These are phyloP conservation scores for Cladosporium sp. DNA, from an alignment of 2,329 filamentous ascomycete species.

Conservation along the genomic window DNA sequence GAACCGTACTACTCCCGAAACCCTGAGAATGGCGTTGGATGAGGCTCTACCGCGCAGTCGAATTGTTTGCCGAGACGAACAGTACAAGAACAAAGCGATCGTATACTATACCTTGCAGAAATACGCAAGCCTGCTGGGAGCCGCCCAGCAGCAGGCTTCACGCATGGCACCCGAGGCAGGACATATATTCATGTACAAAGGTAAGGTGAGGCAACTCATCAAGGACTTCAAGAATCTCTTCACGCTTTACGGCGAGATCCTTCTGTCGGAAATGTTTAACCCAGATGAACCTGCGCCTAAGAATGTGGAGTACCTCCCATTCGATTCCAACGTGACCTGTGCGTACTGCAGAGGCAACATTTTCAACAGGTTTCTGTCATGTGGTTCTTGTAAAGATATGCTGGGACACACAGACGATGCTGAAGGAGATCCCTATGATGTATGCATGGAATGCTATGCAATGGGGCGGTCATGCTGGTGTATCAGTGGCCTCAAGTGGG, in stretches of 20 bases:
- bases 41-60: slow-evolving; percentile 87
- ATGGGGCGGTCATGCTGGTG: slow-evolving; percentile 94
- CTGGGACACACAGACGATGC: slow-evolving; percentile 56
- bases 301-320: slow-evolving; percentile 75
- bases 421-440: slow-evolving; percentile 84
- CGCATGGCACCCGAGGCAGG: slow-evolving; percentile 39
- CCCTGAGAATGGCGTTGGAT: slow-evolving; percentile 77
- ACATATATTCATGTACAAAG: slow-evolving; percentile 37
- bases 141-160: slow-evolving; percentile 54
- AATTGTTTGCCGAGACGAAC: slow-evolving; percentile 92
- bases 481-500: slow-evolving; percentile 82
- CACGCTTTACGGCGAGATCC: slow-evolving; percentile 70
- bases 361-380: slow-evolving; percentile 95
- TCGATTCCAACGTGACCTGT: slow-evolving; percentile 89
- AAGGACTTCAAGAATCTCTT: slow-evolving; percentile 83
- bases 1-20: slow-evolving; percentile 94
- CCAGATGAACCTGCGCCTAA: slow-evolving; percentile 55
- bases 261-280: slow-evolving; percentile 84
- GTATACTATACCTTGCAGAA: slow-evolving; percentile 83
- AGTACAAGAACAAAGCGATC: slow-evolving; percentile 98
- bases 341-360: slow-evolving; percentile 96
- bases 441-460: slow-evolving; percentile 98
- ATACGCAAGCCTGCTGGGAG: slow-evolving; percentile 63
- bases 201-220: slow-evolving; percentile 68
- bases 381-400: slow-evolving; percentile 74